Conservation (phyloP, 306 rosid species). For the Citrullus colocynthis region DNA sequence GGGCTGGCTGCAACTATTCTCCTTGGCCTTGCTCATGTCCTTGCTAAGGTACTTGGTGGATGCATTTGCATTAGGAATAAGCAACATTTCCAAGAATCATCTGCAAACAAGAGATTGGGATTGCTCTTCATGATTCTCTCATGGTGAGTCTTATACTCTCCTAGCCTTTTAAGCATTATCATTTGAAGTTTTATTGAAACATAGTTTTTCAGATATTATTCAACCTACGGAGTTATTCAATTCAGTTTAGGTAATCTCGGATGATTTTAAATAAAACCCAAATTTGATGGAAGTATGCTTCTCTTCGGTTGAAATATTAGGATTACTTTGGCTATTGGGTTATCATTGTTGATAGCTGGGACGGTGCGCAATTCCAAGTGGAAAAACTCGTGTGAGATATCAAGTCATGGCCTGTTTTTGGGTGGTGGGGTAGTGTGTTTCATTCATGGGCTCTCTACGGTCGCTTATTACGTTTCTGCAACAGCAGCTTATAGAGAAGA, state of each 20-base stretch:
- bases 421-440: constrained; percentile 77
- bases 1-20: constrained; percentile 61
- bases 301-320: constrained; percentile 21
- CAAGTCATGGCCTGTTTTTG: constrained; percentile 40
- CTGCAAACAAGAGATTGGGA: constrained; percentile 46
- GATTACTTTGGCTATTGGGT: constrained; percentile 30
- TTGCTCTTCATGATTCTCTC: constrained; percentile 40
- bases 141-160: constrained; percentile 32
- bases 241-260: not conserved
- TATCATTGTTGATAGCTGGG: constrained; percentile 50
- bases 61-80: constrained; percentile 48
- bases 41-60: constrained; percentile 56
- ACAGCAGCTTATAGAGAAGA: constrained; percentile 33
- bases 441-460: constrained; percentile 44
- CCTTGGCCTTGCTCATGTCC: constrained; percentile 36
- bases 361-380: constrained; percentile 48
- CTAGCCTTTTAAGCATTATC: not conserved
- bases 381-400: constrained; percentile 41
- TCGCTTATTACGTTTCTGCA: constrained; percentile 46
- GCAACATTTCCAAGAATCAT: constrained; percentile 16
- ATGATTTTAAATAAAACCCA: not conserved
- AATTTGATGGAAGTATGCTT: not conserved
- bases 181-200: not conserved
- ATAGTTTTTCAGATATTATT: not conserved
- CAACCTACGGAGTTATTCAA: not conserved